Base-by-base conservation (phyloP, 176 grass and related monocot species). In the Typha latifolia region DNA sequence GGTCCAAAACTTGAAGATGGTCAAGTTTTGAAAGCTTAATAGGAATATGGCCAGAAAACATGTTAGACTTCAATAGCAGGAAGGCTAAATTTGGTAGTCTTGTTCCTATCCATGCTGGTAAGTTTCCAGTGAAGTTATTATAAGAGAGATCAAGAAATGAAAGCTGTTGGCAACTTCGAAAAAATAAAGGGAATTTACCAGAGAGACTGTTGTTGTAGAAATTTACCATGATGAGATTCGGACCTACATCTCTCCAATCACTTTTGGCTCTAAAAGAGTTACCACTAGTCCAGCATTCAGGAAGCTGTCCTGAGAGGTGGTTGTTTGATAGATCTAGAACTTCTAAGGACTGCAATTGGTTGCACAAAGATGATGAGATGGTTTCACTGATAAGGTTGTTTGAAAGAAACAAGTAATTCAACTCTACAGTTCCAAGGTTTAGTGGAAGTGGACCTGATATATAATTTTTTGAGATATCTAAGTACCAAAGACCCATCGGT, bases 391-490 rank as follows among this genome's bases (percentile, higher is more conserved):
- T 27, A 24, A 3, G 50, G 74, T 74, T 81, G 14, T 69, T 52
- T 16, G 14, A 51, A 32, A 62, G 12, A 4, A 32, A 23, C 0
- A 81, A 47, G 13, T 10, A 47, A 24, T 7, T 0, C 51, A 74
- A 53, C 12, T 26, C 26, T 48, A 31, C 32, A 19, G 3, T 6
- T 47, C 29, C 59, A 51, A 66, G 26, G 16, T 67, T 47, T 12
- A 14, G 12, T 4, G 18, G 14, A 3, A 73, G 32, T 15, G 71
- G 19, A 18, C 64, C 71, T 2, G 64, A 63, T 48, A 81, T 68
- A 49, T 63, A 37, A 69, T 81, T 81, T 18, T 51, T 12, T 0
- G 71, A 81, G 6, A 81, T 57, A 66, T 81, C 71, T 37, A 81
- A 59, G 12, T 63, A 5, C 7, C 1, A 8, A 21, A 81, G 32